phyloP scores from a whole-genome alignment of 495 filamentous ascomycete species.

The Darksidea phi region DNA sequence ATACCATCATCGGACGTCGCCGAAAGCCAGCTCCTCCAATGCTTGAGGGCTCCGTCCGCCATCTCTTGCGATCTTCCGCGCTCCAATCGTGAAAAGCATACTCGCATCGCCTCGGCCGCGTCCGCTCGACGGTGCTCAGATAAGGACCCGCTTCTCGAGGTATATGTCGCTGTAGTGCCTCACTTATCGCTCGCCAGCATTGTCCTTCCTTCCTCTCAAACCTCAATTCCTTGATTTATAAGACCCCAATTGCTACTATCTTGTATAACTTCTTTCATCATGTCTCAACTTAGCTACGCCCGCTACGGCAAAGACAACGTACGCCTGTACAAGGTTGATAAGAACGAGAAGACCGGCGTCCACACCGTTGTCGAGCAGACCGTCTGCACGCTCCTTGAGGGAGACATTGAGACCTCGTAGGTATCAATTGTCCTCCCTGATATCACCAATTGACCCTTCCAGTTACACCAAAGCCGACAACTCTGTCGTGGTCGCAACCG shows the following conservation, averaged over 20 bases:
- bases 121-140: slow-evolving; percentile 19
- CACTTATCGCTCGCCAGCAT: slow-evolving; percentile 19
- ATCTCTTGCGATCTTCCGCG: slow-evolving; percentile 16
- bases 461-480: slow-evolving; percentile 95
- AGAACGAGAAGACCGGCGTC: slow-evolving; percentile 64
- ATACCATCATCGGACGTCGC: slow-evolving; percentile 23
- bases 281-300: slow-evolving; percentile 45
- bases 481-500: slow-evolving; percentile 90
- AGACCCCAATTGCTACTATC: background rate
- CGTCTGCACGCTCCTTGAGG: slow-evolving; percentile 83
- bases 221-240: background rate
- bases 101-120: slow-evolving; percentile 23
- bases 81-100: slow-evolving; percentile 33
- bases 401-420: slow-evolving; percentile 85
- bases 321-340: slow-evolving; percentile 90
- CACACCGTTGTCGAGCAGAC: slow-evolving; percentile 95
- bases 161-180: slow-evolving; percentile 19
- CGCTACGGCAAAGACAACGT: slow-evolving; percentile 76
- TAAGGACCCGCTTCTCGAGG: slow-evolving; percentile 21
- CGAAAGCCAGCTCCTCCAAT: slow-evolving; percentile 25
- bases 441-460: slow-evolving; percentile 15
- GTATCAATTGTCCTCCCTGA: slow-evolving; percentile 32
- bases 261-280: slow-evolving; percentile 17
- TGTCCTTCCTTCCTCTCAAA: slow-evolving; percentile 1
- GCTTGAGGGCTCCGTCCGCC: slow-evolving; percentile 8